Base-by-base conservation (phyloP, 2,329 filamentous ascomycete genomes). In the Sarocladiaceae sp. region DNA sequence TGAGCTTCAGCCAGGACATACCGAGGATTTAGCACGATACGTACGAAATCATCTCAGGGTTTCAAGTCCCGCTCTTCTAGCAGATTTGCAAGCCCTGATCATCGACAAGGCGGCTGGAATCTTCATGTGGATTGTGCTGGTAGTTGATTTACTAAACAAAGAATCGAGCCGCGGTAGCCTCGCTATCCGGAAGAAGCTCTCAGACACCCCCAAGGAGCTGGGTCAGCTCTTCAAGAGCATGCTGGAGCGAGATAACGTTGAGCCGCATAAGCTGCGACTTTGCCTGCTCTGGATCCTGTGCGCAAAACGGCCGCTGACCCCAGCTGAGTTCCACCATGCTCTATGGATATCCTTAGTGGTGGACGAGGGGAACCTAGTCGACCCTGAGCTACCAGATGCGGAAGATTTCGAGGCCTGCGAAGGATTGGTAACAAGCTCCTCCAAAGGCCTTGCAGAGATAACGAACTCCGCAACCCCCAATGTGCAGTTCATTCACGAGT, bases 401-500 rank as follows among this genome's bases (percentile, higher is more conserved):
- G 23, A 36, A 17, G 1, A 68, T 74, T 46, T 47, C 57, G 0
- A 60, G 53, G 23, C 39, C 8, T 23, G 23, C 11, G 7, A 22
- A 7, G 17, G 11, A 2, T 73, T 65, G 18, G 63, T 80, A 0
- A 58, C 71, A 0, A 64, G 61, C 28, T 71, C 63, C 0, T 82
- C 78, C 0, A 81, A 80, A 56, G 78, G 79, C 0, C 64, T 82
- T 11, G 72, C 70, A 0, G 76, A 80, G 51, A 54, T 72, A 1
- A 72, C 69, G 0, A 68, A 59, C 15, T 58, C 62, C 0, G 57
- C 63, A 12, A 2, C 22, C 0, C 56, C 59, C 0, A 71, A 56
- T 0, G 72, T 80, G 1, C 78, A 81, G 53, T 82, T 80, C 58
- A 79, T 80, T 4, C 76, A 80, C 35, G n/a, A n/a, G n/a, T n/a